Evolutionary conservation across 495 filamentous ascomycete genomes (phyloP), one percentile per base, ranked within the genome.

Genomic region (Aspergillus ellipticus): DNA sequence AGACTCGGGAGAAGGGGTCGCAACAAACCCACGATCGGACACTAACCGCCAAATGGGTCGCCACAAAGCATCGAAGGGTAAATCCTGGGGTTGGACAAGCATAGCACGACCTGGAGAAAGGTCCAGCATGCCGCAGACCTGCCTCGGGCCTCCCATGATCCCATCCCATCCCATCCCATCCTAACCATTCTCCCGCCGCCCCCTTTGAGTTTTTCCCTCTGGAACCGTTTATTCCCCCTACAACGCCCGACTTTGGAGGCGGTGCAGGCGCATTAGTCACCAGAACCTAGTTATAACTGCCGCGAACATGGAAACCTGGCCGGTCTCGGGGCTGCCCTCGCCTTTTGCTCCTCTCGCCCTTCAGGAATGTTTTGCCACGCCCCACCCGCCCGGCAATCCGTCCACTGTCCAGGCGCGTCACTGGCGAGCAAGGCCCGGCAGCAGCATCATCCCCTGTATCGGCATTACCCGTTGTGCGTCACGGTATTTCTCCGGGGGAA

Each of bases 301-400:
- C 16, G 43, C 26, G 49, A 43, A 55, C 45, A 48, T 48, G 45
- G 45, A 46, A 49, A 47, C 39, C 33, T 47, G 66, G 65, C 70
- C 70, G 70, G 65, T 65, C 59, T 71, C 70, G 70, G 70, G 68
- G 70, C 49, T 37, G 51, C 35, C 57, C 49, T 55, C 54, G 24
- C 26, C 54, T 51, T 3, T 28, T 49, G 48, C 49, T 42, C 49
- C 53, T 42, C 48, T 53, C 51, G 54, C 42, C 58, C 65, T 66
- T 71, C 62, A 57, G 68, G 67, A 71, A 67, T 61, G 59, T 65
- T 70, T 73, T 66, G 70, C 70, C 70, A 73, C 70, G 68, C 64
- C 66, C 68, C 60, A 71, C 64, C 53, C 24, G 51, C 22, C 50
- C 42, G 56, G 56, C 47, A 50, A 35, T 20, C 20, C 51, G 45